Evolutionary conservation across 2,329 filamentous ascomycete genomes (phyloP), one percentile per base, ranked within the genome.

Genomic region (Alternaria brassicicola): DNA sequence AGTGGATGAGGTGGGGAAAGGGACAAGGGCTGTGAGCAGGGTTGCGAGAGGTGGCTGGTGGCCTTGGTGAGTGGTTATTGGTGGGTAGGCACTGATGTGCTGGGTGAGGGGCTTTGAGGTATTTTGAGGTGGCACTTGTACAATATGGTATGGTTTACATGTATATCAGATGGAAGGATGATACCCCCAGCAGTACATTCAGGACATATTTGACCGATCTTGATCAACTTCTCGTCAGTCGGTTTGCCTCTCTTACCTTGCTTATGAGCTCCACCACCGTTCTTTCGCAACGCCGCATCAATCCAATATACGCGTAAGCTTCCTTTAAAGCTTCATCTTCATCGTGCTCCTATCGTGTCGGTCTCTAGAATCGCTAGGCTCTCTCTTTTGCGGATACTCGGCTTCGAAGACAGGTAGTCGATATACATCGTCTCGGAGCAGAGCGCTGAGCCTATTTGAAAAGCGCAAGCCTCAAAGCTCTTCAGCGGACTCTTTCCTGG

Each of bases 21-120:
- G 59, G 3, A 59, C 51, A 7, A 65, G 54, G 21, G 58, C 57
- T 19, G 64, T 62, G 10, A 55, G 57, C 1, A 65, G 47, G 25
- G 61, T 63, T 31, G 62, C 63, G 7, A 62, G 63, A 49, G 64
- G 66, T 1, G 66, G 65, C 1, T 70, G 68, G 68, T 70, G 68
- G 68, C 66, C 68, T 52, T 70, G 68, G 66, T 70, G 50, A 68
- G 31, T 30, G 13, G 7, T 9, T 23, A 1, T 23, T 47, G 19
- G 30, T 47, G 13, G 9, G 45, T 46, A 31, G 31, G 31, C 36
- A 25, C 30, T 25, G 31, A 12, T n/a, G 19, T 41, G 21, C 23
- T 17, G 41, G 48, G 47, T 23, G n/a, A 47, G 43, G 31, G 26
- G 26, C 19, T 36, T 52, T 7, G 49, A 21, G 41, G 41, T 21